Conservation (phyloP, 257 asterid species). For the Handroanthus guayacan region DNA sequence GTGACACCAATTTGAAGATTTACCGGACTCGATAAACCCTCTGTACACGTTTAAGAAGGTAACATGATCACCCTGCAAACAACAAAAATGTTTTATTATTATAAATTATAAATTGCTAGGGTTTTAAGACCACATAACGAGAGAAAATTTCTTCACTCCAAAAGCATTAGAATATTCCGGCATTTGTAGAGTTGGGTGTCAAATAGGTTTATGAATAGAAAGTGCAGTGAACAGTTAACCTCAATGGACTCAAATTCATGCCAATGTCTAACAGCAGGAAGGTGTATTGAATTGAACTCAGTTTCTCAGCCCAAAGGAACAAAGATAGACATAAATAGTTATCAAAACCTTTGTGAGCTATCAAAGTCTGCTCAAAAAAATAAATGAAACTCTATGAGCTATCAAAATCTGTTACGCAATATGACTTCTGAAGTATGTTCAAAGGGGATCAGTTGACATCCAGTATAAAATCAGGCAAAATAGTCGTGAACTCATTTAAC, state of each 20-base stretch:
- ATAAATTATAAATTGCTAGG: slow-evolving; percentile 14
- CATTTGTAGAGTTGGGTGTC: not conserved
- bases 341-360: no score
- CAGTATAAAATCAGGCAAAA: not conserved
- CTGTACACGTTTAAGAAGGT: slow-evolving; percentile 88
- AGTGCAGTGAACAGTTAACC: no score
- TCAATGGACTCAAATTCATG: not conserved
- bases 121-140: slow-evolving; percentile 23
- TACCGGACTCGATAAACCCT: slow-evolving; percentile 83
- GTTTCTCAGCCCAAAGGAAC: not conserved
- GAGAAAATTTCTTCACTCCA: not conserved
- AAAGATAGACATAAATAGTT: not conserved
- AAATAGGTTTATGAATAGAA: no score
- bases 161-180: not conserved
- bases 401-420: not conserved
- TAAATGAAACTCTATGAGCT: not conserved
- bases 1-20: slow-evolving; percentile 96
- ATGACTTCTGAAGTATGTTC: not conserved
- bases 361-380: slow-evolving; percentile 8
- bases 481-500: not conserved
- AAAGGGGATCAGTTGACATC: slow-evolving; percentile 2
- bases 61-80: slow-evolving; percentile 90
- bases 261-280: not conserved
- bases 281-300: slow-evolving; percentile 1
- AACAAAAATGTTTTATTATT: slow-evolving; percentile 14